Evolutionary conservation across 1,284 basidiomycete species (phyloP), one percentile per base, ranked within the genome.

Genomic region (Trametes hirsuta): DNA sequence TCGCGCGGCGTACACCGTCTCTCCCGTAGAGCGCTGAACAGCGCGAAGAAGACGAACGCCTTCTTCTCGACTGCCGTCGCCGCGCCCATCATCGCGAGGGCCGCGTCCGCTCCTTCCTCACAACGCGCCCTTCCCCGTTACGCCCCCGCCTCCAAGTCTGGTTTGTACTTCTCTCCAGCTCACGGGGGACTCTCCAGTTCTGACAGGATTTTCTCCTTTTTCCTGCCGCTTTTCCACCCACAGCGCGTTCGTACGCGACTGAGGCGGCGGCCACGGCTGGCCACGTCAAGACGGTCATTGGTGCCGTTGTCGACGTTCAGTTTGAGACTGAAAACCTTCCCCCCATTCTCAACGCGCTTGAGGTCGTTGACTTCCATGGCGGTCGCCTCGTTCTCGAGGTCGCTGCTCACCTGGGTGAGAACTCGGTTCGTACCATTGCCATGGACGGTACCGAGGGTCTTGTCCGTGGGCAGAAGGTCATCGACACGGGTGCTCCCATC

Each of bases 391-490:
- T 97, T 68, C 92, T 97, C 67, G 95, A 97, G 82, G 95, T 97
- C 71, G 94, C 97, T 63, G 94, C 95, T 70, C 97, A 99, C 79
- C 85, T 99, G 66, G 97, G 97, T 79, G 97, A 97, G 84, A 98
- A 98, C 88, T 94, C 95, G 48, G 95, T 97, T 77, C 94, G 96
- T 72, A 94, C 92, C 77, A 95, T 96, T 86, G 94, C 94, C 70
- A 96, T 96, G 94, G 96, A 98, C 78, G 96, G 96, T 90, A 99
- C 97, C 63, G 97, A 98, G 80, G 97, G 97, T 94, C 94, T 99
- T 74, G 95, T 99, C 70, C 95, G 97, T 83, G 97, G 97, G 56
- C 93, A 97, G 79, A 95, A 90, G 82, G 97, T 98, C 74, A 75
- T 97, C 73, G 97, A 98, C 81, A 97, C 96, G 48, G 97, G 97